Percentiles rank a stretch among this genome's conserved stretches.
Evolutionary conservation across 306 rosid species (phyloP).

Genomic region (Malus sieversii): DNA sequence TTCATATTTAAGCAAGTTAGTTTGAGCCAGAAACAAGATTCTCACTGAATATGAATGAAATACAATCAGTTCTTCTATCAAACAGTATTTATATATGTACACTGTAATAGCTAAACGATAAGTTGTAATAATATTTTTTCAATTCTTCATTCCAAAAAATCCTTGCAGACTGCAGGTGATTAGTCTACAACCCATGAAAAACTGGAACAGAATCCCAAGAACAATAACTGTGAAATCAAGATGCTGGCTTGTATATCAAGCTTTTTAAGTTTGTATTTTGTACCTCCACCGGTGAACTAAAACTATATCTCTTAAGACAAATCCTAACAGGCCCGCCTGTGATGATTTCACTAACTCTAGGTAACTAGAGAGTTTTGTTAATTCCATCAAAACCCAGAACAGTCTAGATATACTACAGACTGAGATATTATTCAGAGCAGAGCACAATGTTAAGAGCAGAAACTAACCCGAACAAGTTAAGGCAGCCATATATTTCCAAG

Average conservation of each 20-base stretch:
- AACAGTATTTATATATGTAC: background rate
- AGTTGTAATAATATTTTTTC: background rate
- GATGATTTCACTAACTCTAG: background rate
- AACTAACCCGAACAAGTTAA: constrained; percentile 79
- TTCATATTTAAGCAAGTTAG: background rate
- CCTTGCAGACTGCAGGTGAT: background rate
- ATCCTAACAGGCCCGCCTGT: background rate
- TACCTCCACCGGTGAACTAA: background rate
- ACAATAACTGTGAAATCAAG: background rate
- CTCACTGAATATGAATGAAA: background rate
- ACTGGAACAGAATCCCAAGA: background rate
- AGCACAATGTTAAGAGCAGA: constrained; percentile 21
- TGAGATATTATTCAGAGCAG: background rate
- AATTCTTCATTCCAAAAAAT: background rate
- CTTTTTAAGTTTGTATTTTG: background rate
- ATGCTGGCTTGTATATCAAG: background rate
- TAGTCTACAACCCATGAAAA: background rate
- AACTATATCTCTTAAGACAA: background rate
- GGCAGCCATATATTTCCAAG: too few species aligned
- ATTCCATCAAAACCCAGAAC: background rate
- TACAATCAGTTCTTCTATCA: background rate
- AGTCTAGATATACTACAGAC: background rate
- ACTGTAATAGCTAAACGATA: background rate
- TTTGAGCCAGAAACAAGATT: background rate
- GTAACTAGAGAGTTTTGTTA: background rate